Conservation (phyloP, 2,329 filamentous ascomycete genomes). For the Aspergillus amoenus region DNA sequence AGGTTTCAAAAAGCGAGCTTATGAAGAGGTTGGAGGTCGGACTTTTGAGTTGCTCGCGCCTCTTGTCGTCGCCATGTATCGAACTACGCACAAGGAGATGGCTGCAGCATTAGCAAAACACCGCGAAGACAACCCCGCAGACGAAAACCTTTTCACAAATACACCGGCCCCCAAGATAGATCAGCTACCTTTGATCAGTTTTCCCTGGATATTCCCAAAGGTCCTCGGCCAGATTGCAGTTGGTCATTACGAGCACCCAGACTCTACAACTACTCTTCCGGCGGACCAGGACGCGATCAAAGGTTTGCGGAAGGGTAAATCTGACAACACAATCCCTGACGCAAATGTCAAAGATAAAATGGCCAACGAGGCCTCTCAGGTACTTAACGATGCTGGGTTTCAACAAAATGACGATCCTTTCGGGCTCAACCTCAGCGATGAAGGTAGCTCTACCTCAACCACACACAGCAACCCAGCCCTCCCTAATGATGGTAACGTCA, state of each 20-base stretch:
- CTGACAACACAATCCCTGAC: neutral
- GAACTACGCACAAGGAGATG: slow-evolving; percentile 71
- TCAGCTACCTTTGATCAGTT: slow-evolving; percentile 80
- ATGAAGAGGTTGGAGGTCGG: slow-evolving; percentile 61
- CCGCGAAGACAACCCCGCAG: slow-evolving; percentile 23
- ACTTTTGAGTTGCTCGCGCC: slow-evolving; percentile 62
- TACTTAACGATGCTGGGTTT: neutral
- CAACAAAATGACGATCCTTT: slow-evolving; percentile 17
- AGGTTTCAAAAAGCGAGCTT: slow-evolving; percentile 66
- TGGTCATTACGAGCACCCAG: slow-evolving; percentile 28
- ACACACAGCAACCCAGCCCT: neutral
- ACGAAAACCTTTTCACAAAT: slow-evolving; percentile 12
- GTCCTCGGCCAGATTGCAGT: slow-evolving; percentile 70
- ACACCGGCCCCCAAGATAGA: slow-evolving; percentile 15
- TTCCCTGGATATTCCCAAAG: slow-evolving; percentile 84
- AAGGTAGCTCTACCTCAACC: neutral
- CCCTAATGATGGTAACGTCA: neutral
- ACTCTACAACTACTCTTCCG: neutral
- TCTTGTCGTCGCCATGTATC: slow-evolving; percentile 86
- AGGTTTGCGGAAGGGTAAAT: neutral
- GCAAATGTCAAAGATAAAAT: neutral
- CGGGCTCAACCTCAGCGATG: slow-evolving; percentile 4
- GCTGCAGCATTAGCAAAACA: slow-evolving; percentile 57
- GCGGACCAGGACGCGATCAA: neutral
- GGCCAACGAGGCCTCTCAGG: neutral